A percentile compares a stretch with the other conserved stretches of the same genome.
Evolutionary conservation across 1,284 basidiomycete species (phyloP).

Genomic region (Boletellus sp.): DNA sequence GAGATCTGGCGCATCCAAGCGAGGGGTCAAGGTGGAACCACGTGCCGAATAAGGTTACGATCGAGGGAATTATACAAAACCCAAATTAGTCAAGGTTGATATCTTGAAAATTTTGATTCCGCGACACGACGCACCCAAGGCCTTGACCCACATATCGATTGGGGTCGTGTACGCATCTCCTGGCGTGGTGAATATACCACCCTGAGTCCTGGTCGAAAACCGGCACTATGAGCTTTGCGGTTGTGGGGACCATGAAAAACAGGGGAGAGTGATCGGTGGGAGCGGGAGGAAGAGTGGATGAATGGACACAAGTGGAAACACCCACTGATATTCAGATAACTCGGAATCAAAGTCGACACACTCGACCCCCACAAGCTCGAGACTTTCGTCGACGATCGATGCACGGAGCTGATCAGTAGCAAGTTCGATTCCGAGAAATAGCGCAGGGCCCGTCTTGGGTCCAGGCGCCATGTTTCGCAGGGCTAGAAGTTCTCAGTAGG

Average conservation of each 20-base stretch:
- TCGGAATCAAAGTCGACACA: slow-evolving; percentile 77
- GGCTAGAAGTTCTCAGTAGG: slow-evolving; percentile 4
- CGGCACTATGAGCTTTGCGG: slow-evolving; percentile 10
- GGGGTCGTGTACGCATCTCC: slow-evolving; percentile 82
- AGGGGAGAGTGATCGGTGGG: neutral
- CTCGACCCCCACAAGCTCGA: slow-evolving; percentile 76
- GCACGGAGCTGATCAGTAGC: slow-evolving; percentile 77
- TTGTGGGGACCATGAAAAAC: neutral
- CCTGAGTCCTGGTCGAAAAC: slow-evolving; percentile 58
- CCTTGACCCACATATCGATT: slow-evolving; percentile 83
- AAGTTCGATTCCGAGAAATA: slow-evolving; percentile 77
- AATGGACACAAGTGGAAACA: slow-evolving; percentile 18
- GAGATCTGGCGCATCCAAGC: too few relatives aligned
- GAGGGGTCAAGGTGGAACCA: slow-evolving; percentile 14
- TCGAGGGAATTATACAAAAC: slow-evolving; percentile 30
- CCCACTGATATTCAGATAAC: slow-evolving; percentile 75
- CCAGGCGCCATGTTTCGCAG: slow-evolving; percentile 43
- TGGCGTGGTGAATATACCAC: slow-evolving; percentile 79
- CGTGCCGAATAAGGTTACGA: slow-evolving; percentile 31
- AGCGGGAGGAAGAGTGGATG: slow-evolving; percentile 7
- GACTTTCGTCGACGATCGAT: slow-evolving; percentile 72
- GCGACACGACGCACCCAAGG: slow-evolving; percentile 52
- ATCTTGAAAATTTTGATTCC: slow-evolving; percentile 37
- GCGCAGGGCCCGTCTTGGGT: slow-evolving; percentile 51
- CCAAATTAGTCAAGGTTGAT: slow-evolving; percentile 32